Evolutionary conservation across 2,329 filamentous ascomycete species (phyloP), one percentile per base, ranked within the genome.

Genomic region (Colletotrichum nymphaeae): DNA sequence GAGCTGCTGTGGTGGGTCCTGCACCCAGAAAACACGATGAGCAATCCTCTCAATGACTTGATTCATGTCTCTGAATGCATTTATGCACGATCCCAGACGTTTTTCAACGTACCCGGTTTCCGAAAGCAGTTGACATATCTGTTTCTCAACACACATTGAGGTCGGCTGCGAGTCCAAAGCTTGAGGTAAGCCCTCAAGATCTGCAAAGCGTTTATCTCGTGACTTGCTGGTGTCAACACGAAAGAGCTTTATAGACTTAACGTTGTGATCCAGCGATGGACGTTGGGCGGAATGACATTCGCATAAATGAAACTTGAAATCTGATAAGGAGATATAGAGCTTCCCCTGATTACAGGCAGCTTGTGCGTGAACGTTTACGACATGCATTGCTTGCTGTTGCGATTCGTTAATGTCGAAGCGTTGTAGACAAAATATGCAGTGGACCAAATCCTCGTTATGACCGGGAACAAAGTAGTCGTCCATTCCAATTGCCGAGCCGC

Each of bases 271-370:
- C 3, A 57, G 5, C 0, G 55, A 24, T 57, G 26, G 28, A 9
- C 2, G 26, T 3, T 32, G 55, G 14, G 55, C 55, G 12, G 55
- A 26, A n/a, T 57, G 55, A 1, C 55, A 32, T 26, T 32, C 26
- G 55, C 53, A 56, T 3, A 57, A 28, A 57, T 57, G 55, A 8
- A 22, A 1, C 3, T 9, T 16, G 28, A 57, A 57, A 9, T n/a
- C 9, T 2, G 6, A 32, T 0, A 32, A 8, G 4, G 28, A 30
- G 55, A 1, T 2, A 0, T 57, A 57, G 14, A 1, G 0, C 6
- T 5, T 2, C 5, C 55, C 14, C 5, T 32, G 55, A 14, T 57
- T 1, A 1, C 32, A 57, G 16, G 16, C 6, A 28, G 19, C 24
- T 19, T 5, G 24, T n/a, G 16, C 24, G 2, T 62, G 65, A 0